Percentiles rank a stretch among this genome's conserved stretches.
phyloP scores from a whole-genome alignment of 305 asterid species.

The Euphrasia arctica region DNA sequence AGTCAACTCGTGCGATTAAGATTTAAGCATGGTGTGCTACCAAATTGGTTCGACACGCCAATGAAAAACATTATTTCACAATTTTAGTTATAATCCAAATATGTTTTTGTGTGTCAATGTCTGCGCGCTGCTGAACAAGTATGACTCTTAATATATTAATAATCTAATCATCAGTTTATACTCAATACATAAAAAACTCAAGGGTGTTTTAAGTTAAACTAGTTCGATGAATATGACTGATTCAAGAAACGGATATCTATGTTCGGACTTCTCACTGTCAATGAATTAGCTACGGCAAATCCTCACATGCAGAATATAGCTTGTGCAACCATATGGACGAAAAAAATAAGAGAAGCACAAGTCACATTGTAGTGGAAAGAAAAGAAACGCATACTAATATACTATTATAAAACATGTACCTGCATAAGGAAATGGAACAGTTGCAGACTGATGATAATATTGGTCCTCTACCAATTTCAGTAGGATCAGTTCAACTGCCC shows the following conservation, averaged over 20 bases:
- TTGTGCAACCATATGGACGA: slow-evolving; percentile 10
- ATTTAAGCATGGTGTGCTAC: background rate
- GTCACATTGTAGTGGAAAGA: slow-evolving; percentile 1
- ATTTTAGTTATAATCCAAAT: slow-evolving; percentile 1
- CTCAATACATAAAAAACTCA: background rate
- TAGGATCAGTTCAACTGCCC: slow-evolving; percentile 58
- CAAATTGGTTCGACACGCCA: background rate
- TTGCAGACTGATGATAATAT: slow-evolving; percentile 54
- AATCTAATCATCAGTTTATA: slow-evolving; percentile 10
- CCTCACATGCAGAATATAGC: slow-evolving; percentile 20
- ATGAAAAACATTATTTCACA: background rate
- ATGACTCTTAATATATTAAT: slow-evolving; percentile 1
- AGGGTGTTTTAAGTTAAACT: slow-evolving; percentile 9
- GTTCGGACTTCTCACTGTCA: slow-evolving; percentile 1
- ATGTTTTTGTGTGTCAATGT: background rate
- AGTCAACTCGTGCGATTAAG: background rate
- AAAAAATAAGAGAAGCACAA: slow-evolving; percentile 8
- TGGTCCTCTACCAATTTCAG: slow-evolving; percentile 57
- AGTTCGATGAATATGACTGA: slow-evolving; percentile 10
- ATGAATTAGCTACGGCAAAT: background rate
- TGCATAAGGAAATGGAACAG: slow-evolving; percentile 63
- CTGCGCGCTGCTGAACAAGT: background rate
- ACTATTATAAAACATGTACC: slow-evolving; percentile 30
- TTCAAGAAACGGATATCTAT: slow-evolving; percentile 9
- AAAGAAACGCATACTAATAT: slow-evolving; percentile 4